Evolutionary conservation across 176 grass and related monocot genomes (phyloP).

Genomic region (sorghum (Sorghum bicolor)): DNA sequence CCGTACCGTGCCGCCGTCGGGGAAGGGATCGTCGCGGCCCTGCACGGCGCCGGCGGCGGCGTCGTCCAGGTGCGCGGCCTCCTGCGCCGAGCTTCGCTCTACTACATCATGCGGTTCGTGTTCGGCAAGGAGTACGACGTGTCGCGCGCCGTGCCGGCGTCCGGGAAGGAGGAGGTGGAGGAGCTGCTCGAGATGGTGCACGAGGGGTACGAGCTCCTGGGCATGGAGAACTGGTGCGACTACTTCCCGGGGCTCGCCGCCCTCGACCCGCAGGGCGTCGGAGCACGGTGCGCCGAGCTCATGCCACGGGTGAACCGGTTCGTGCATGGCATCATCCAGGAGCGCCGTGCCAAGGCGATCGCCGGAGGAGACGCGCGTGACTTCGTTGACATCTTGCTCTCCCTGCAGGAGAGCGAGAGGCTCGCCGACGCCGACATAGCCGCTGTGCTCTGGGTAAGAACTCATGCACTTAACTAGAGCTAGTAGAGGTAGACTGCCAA

Average conservation of each 20-base stretch:
- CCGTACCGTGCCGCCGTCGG: conserved; percentile 55
- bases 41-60: background rate
- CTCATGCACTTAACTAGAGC: background rate
- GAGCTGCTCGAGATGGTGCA: conserved; percentile 69
- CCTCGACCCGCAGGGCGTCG: conserved; percentile 59
- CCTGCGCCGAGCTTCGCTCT: conserved; percentile 65
- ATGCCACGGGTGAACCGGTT: conserved; percentile 71
- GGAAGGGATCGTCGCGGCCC: conserved; percentile 33
- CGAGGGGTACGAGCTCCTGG: conserved; percentile 75
- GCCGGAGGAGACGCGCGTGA: conserved; percentile 37
- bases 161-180: conserved; percentile 48
- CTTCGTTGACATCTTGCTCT: conserved; percentile 73
- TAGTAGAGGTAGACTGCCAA: background rate
- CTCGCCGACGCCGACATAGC: conserved; percentile 67
- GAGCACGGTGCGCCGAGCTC: conserved; percentile 60
- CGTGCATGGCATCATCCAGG: conserved; percentile 60
- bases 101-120: conserved; percentile 86
- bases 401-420: conserved; percentile 60
- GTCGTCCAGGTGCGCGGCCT: conserved; percentile 50
- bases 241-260: conserved; percentile 68
- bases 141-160: conserved; percentile 5
- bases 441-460: conserved; percentile 73
- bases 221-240: conserved; percentile 83
- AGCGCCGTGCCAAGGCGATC: conserved; percentile 34
- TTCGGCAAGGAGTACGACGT: conserved; percentile 70